Percentiles rank a stretch among this genome's conserved stretches.
Conservation (phyloP, 2,329 filamentous ascomycete species). For the Beauveria brongniartii region DNA sequence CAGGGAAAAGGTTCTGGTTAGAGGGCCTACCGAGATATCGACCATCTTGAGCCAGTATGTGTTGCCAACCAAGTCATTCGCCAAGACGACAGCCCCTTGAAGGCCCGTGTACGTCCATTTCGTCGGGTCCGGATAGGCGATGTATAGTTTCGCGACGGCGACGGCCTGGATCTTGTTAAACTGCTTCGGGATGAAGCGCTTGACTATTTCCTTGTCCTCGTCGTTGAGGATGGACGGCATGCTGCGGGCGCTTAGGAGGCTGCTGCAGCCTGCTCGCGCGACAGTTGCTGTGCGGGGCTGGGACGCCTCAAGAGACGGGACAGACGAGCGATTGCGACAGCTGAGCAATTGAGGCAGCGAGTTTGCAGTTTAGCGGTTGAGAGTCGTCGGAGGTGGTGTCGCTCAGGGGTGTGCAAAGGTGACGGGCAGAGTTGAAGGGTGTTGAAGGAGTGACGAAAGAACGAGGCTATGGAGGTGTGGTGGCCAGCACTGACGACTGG, state of each 20-base stretch:
- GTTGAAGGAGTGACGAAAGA: conserved; percentile 5
- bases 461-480: not conserved
- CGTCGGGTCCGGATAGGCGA: conserved; percentile 76
- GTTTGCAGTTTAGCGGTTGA: not conserved
- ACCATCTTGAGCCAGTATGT: conserved; percentile 98
- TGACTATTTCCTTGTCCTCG: conserved; percentile 93
- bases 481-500: conserved; percentile 2
- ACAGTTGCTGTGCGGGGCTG: conserved; percentile 6
- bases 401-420: not conserved
- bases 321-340: not conserved
- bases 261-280: conserved; percentile 3
- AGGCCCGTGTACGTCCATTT: conserved; percentile 93
- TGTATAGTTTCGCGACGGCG: conserved; percentile 85
- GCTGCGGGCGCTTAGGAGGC: conserved; percentile 16
- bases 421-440: not conserved
- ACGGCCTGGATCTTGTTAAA: conserved; percentile 97
- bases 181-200: conserved; percentile 85
- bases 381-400: not conserved
- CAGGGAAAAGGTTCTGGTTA: not conserved
- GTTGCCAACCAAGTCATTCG: conserved; percentile 89
- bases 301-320: not conserved
- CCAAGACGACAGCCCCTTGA: conserved; percentile 83
- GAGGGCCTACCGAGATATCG: conserved; percentile 68
- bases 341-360: not conserved
- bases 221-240: conserved; percentile 71